A percentile compares a stretch with the other conserved stretches of the same genome.
Conservation (phyloP, 2,329 filamentous ascomycete genomes). For the Fusarium beomiforme region DNA sequence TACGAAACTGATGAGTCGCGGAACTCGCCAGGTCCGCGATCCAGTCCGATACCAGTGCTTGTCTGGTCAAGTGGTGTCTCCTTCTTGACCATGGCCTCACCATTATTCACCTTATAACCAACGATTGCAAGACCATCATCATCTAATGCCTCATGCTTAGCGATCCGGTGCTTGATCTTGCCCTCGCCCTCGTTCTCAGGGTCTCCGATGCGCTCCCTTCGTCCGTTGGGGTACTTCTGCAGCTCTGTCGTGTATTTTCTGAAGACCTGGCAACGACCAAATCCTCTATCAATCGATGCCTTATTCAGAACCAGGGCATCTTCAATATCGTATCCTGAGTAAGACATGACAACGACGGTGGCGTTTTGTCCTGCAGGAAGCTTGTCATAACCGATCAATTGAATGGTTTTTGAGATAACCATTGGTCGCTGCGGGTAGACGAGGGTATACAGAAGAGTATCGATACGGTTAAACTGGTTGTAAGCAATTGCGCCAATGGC, state of each 20-base stretch:
- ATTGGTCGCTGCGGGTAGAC: constrained; percentile 98
- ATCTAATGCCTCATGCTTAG: constrained; percentile 79
- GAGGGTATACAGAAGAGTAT: constrained; percentile 94
- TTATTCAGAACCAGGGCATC: constrained; percentile 98
- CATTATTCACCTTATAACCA: constrained; percentile 79
- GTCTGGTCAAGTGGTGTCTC: constrained; percentile 82
- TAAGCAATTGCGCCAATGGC: constrained; percentile 98
- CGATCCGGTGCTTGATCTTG: constrained; percentile 68
- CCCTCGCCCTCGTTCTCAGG: constrained; percentile 65
- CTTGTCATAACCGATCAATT: constrained; percentile 96
- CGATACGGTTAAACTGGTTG: constrained; percentile 97
- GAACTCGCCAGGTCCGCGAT: constrained; percentile 70
- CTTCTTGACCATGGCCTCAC: constrained; percentile 92
- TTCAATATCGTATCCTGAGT: constrained; percentile 99
- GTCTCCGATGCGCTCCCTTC: constrained; percentile 71
- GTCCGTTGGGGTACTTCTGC: constrained; percentile 89
- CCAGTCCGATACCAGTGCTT: constrained; percentile 75
- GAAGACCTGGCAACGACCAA: constrained; percentile 97
- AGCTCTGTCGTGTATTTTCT: constrained; percentile 89
- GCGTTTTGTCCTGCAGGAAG: constrained; percentile 97
- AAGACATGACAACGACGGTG: constrained; percentile 98
- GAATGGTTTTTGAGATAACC: constrained; percentile 96
- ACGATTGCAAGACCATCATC: constrained; percentile 90
- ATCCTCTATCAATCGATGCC: constrained; percentile 92
- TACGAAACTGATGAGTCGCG: constrained; percentile 79